Evolutionary conservation across 1,284 basidiomycete genomes (phyloP).

Genomic region (Lentinus polychrous): DNA sequence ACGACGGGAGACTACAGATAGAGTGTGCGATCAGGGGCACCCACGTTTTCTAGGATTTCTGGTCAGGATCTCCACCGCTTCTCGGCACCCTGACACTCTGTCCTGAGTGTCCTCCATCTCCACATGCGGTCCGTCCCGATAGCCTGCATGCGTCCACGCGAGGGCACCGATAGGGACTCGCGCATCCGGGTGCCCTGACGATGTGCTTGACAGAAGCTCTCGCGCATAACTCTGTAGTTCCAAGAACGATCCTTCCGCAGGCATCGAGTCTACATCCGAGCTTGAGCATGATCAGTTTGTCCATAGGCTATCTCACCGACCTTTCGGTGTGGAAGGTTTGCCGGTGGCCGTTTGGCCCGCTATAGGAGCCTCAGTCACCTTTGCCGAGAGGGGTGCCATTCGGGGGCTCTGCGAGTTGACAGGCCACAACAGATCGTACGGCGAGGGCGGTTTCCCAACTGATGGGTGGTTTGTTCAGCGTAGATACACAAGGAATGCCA

Average conservation of each 20-base stretch:
- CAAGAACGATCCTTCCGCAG: constrained; percentile 16
- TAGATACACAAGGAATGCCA: constrained; percentile 2
- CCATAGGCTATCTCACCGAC: too few species aligned
- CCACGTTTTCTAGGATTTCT: constrained; percentile 82
- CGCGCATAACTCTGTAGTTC: constrained; percentile 31
- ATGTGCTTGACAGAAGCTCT: constrained; percentile 23
- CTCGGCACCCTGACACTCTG: constrained; percentile 66
- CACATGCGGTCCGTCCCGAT: constrained; percentile 22
- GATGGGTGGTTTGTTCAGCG: constrained; percentile 4
- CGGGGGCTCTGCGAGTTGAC: constrained; percentile 24
- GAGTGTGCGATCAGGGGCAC: constrained; percentile 17
- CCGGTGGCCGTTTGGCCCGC: too few species aligned
- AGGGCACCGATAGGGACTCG: constrained; percentile 1
- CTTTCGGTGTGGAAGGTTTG: too few species aligned
- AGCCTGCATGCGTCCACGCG: constrained; percentile 2
- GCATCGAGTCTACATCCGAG: not conserved
- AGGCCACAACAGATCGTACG: constrained; percentile 72
- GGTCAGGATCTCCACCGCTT: constrained; percentile 87
- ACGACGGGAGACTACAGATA: not conserved
- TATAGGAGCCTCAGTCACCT: constrained; percentile 7
- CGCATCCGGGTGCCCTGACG: constrained; percentile 8
- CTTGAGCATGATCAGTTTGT: not conserved
- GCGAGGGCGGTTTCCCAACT: constrained; percentile 47
- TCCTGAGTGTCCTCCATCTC: constrained; percentile 27
- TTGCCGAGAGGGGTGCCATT: constrained; percentile 8